These are phyloP conservation scores for Neopestalotiopsis sp. DNA, from an alignment of 2,329 filamentous ascomycete species.

Conservation along the genomic window DNA sequence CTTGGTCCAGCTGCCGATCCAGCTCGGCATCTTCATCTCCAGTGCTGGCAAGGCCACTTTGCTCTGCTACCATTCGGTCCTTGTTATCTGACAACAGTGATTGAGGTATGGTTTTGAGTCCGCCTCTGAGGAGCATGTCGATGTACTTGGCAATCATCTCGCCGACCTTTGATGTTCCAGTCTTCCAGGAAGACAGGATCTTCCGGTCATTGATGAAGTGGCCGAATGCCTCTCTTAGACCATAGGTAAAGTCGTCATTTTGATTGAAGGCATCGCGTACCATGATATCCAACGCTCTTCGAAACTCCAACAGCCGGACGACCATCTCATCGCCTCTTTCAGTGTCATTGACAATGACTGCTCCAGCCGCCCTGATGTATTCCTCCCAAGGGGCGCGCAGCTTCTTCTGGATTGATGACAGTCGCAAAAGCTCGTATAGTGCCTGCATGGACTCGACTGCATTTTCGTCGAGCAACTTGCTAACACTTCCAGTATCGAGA, in stretches of 20 bases:
- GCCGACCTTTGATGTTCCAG: constrained; percentile 89
- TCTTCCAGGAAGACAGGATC: constrained; percentile 73
- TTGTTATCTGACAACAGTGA: constrained; percentile 68
- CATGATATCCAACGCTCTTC: constrained; percentile 78
- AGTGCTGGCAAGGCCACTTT: constrained; percentile 68
- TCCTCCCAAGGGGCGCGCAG: constrained; percentile 76
- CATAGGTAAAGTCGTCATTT: constrained; percentile 78
- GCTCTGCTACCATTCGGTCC: constrained; percentile 63
- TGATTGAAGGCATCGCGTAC: constrained; percentile 78
- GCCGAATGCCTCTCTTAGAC: constrained; percentile 84
- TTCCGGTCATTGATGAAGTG: constrained; percentile 92
- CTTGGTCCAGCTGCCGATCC: constrained; percentile 89
- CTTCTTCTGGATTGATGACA: constrained; percentile 72
- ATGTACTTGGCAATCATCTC: constrained; percentile 99
- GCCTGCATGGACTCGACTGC: constrained; percentile 74
- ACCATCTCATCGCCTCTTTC: constrained; percentile 86
- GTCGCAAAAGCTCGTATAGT: constrained; percentile 78
- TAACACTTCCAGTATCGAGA: constrained; percentile 69
- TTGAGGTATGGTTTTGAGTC: constrained; percentile 80
- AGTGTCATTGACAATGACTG: constrained; percentile 79
- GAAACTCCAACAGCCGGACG: constrained; percentile 78
- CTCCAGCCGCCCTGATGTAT: constrained; percentile 80
- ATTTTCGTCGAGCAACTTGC: constrained; percentile 74
- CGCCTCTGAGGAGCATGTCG: constrained; percentile 85
- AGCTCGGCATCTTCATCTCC: constrained; percentile 92